Evolutionary conservation across 306 rosid genomes (phyloP), one percentile per base, ranked within the genome.

Genomic region (Abrus precatorius): DNA sequence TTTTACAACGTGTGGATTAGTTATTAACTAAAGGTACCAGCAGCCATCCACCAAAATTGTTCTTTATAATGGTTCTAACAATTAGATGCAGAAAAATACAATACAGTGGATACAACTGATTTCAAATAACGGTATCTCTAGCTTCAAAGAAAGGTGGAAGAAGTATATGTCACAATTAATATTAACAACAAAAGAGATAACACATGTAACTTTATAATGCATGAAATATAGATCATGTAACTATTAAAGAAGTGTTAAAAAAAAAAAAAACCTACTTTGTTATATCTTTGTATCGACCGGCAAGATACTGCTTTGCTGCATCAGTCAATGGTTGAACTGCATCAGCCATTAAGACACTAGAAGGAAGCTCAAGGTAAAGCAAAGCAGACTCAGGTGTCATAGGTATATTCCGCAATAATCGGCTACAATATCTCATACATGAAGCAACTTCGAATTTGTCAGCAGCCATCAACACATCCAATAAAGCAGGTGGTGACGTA

Each of bases 381-480:
- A 96, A 81, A 41, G 98, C 99, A 74, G 98, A 93, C 72, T 93
- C 96, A 0, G 98, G 97, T 43, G 97, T 90, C 99, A 96, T 96
- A 7, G 98, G 80, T 76, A 88, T 79, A 73, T 86, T 91, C 74
- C 93, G 87, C 86, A 96, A 78, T 30, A 86, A 76, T 3, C 89
- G 85, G 73, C 97, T 90, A 87, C 99, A 96, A 61, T 90, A 83
- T 61, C 93, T 90, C 98, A 93, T 93, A 78, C 99, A 93, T 2
- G 99, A 96, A 34, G 98, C 97, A 36, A 96, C 99, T 85, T 96
- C 97, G 75, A 93, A 96, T 68, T 96, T 96, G 89, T 96, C 99
- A 4, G 98, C 98, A 53, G 98, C 97, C 98, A 96, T 93, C 69
- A 96, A 87, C 79, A 96, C 97, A 61, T 96, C 99, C 50, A 96